Evolutionary conservation across 2,329 filamentous ascomycete genomes (phyloP).

Genomic region (Cordyceps fumosorosea): DNA sequence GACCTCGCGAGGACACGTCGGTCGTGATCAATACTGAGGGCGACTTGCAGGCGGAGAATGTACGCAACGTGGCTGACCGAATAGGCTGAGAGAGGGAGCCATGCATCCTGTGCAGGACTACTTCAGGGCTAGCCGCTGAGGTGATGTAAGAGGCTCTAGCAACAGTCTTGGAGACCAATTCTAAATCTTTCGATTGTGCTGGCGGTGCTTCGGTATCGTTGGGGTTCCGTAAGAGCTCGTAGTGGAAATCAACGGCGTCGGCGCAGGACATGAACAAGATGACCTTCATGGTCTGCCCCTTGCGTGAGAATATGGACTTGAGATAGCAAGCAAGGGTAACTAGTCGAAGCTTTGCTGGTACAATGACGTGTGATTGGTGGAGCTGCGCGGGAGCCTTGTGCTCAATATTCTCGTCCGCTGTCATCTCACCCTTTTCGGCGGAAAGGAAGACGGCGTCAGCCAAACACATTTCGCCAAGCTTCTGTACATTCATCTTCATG

Average conservation of each 20-base stretch:
- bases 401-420: slow-evolving; percentile 43
- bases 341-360: slow-evolving; percentile 82
- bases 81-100: slow-evolving; percentile 84
- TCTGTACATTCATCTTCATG: slow-evolving; percentile 95
- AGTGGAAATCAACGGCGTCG: slow-evolving; percentile 96
- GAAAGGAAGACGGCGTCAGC: slow-evolving; percentile 87
- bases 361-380: slow-evolving; percentile 83
- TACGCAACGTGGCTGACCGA: slow-evolving; percentile 76
- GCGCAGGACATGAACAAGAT: slow-evolving; percentile 97
- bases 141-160: slow-evolving; percentile 66
- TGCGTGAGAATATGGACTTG: slow-evolving; percentile 79
- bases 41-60: slow-evolving; percentile 67
- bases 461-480: slow-evolving; percentile 87
- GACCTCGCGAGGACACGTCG: slow-evolving; percentile 89
- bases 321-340: slow-evolving; percentile 81
- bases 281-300: slow-evolving; percentile 90
- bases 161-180: slow-evolving; percentile 52
- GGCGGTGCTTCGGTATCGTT: slow-evolving; percentile 23
- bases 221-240: slow-evolving; percentile 62
- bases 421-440: slow-evolving; percentile 48
- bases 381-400: slow-evolving; percentile 78
- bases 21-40: slow-evolving; percentile 86
- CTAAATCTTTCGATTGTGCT: slow-evolving; percentile 25
- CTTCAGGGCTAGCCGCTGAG: slow-evolving; percentile 61
- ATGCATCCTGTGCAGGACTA: slow-evolving; percentile 82